Percentiles rank a stretch among this genome's conserved stretches.
Conservation (phyloP, 768 basidiomycete genomes). For the Podaxis rugospora region DNA sequence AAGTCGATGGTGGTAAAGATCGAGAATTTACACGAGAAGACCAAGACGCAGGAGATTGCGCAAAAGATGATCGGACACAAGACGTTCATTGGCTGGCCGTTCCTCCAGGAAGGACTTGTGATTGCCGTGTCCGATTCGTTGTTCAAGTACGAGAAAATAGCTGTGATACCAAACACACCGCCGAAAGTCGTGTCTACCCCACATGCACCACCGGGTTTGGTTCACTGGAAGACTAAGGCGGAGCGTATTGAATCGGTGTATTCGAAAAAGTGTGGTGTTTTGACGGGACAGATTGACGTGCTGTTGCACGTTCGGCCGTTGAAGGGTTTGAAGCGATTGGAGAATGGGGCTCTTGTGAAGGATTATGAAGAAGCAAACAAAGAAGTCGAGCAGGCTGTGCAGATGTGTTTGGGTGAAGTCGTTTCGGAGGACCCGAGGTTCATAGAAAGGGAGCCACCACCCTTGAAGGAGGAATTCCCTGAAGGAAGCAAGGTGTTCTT, state of each 20-base stretch:
- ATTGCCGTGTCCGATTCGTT: constrained; percentile 81
- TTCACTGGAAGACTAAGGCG: constrained; percentile 75
- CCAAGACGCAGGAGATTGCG: constrained; percentile 72
- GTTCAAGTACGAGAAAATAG: constrained; percentile 80
- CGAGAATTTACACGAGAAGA: constrained; percentile 64
- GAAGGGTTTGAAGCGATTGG: constrained; percentile 89
- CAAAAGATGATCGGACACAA: constrained; percentile 69
- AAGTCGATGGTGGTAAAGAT: constrained; percentile 92
- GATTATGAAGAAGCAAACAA: constrained; percentile 85
- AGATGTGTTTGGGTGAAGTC: constrained; percentile 79
- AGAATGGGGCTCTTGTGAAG: constrained; percentile 89
- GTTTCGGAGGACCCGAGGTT: constrained; percentile 86
- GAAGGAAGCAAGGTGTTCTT: constrained; percentile 91
- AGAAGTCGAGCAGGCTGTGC: constrained; percentile 82
- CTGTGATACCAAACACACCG: constrained; percentile 44
- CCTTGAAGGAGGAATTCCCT: constrained; percentile 86
- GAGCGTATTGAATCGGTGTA: constrained; percentile 80
- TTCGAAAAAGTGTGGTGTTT: constrained; percentile 84
- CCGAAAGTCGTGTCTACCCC: constrained; percentile 65
- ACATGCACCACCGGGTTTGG: constrained; percentile 64
- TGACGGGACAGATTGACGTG: constrained; percentile 77
- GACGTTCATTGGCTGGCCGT: constrained; percentile 88
- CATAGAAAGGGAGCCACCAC: constrained; percentile 76
- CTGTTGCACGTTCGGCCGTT: constrained; percentile 86
- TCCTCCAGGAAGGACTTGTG: constrained; percentile 88